These are phyloP conservation scores for Lachnellula hyalina DNA, from an alignment of 2,329 filamentous ascomycete species.

Conservation along the genomic window DNA sequence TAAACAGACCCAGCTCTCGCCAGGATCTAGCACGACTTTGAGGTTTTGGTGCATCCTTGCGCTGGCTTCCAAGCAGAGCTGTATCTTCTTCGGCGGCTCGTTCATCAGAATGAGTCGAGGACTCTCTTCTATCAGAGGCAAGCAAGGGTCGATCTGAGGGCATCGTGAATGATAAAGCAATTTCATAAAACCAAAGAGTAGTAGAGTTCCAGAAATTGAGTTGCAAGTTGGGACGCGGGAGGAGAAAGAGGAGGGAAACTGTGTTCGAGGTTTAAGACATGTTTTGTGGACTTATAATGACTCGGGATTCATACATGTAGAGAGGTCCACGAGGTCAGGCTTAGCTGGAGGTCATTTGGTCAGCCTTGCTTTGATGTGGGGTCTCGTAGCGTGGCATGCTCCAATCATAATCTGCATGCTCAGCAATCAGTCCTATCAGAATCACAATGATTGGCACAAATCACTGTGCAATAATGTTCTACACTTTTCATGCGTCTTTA, in stretches of 20 bases:
- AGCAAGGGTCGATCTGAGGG: constrained; percentile 27
- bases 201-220: no score
- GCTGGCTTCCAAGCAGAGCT: constrained; percentile 30
- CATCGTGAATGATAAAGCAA: constrained; percentile 11
- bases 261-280: constrained; percentile 8
- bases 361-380: neutral
- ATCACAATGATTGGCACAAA: no score
- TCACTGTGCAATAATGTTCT: no score
- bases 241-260: neutral
- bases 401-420: no score
- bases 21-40: constrained; percentile 48
- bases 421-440: no score
- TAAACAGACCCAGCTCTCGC: constrained; percentile 72
- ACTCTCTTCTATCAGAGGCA: constrained; percentile 39
- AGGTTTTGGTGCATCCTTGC: constrained; percentile 20
- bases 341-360: neutral
- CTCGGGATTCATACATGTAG: no score
- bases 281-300: neutral
- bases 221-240: neutral
- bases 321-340: neutral
- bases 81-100: constrained; percentile 43
- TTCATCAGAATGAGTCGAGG: constrained; percentile 51
- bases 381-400: no score
- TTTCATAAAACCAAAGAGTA: neutral
- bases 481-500: no score